A percentile compares a stretch with the other conserved stretches of the same genome.
These are phyloP conservation scores for Papiliotrema fonsecae DNA, from an alignment of 1,284 basidiomycete genomes.

Conservation along the genomic window DNA sequence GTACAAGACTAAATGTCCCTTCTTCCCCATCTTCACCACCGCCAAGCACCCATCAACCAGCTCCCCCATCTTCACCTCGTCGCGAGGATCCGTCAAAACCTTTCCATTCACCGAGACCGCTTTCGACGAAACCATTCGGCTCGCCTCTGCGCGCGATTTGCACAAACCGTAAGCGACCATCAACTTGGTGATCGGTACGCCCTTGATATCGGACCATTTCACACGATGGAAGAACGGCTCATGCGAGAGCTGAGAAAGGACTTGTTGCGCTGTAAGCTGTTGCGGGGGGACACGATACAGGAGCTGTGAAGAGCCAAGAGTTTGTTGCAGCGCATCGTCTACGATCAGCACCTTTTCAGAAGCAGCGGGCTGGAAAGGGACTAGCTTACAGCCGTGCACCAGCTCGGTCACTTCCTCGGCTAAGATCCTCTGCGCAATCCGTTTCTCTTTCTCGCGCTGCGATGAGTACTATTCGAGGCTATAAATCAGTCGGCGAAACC, in stretches of 20 bases:
- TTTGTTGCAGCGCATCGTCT: slow-evolving; percentile 1
- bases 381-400: slow-evolving; percentile 58
- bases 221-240: slow-evolving; percentile 59
- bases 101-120: slow-evolving; percentile 58
- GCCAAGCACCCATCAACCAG: slow-evolving; percentile 63
- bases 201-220: slow-evolving; percentile 50
- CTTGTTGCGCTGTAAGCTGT: slow-evolving; percentile 41
- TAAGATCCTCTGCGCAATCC: slow-evolving; percentile 69
- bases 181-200: slow-evolving; percentile 57
- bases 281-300: neutral
- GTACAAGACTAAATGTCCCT: slow-evolving; percentile 63
- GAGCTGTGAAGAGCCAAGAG: neutral
- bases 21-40: slow-evolving; percentile 70
- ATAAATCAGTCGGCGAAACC: neutral
- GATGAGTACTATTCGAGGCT: neutral
- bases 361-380: neutral
- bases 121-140: slow-evolving; percentile 52
- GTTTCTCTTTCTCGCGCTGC: slow-evolving; percentile 41
- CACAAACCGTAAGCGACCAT: slow-evolving; percentile 55
- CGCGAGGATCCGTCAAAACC: slow-evolving; percentile 43
- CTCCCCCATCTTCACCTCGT: slow-evolving; percentile 49
- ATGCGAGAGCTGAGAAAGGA: slow-evolving; percentile 47
- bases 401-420: slow-evolving; percentile 85
- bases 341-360: neutral
- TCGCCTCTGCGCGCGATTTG: slow-evolving; percentile 56